Evolutionary conservation across 176 grass and related monocot genomes (phyloP).

Genomic region (Ananas comosus): DNA sequence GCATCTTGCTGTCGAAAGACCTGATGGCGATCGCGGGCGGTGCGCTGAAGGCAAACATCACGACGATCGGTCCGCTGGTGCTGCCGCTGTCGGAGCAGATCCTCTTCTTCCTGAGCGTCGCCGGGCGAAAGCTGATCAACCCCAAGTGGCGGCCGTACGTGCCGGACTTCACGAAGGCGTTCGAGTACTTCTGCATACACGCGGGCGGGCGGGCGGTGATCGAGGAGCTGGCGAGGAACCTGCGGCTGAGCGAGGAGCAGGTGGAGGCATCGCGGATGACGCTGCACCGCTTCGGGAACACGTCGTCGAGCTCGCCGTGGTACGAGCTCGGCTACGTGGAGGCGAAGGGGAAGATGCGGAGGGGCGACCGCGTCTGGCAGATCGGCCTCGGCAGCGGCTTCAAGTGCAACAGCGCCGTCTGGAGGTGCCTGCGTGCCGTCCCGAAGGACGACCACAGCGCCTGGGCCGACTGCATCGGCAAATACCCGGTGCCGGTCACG

Average conservation of each 20-base stretch:
- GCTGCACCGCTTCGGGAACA: constrained; percentile 74
- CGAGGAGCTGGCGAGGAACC: constrained; percentile 17
- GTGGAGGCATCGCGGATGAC: constrained; percentile 70
- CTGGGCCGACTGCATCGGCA: constrained; percentile 37
- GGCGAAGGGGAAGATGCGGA: constrained; percentile 45
- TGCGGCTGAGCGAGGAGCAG: constrained; percentile 51
- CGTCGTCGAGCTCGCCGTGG: constrained; percentile 52
- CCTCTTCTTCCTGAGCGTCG: constrained; percentile 43
- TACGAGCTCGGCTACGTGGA: constrained; percentile 66
- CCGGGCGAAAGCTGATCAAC: constrained; percentile 31
- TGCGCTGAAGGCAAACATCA: constrained; percentile 62
- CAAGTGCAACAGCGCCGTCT: constrained; percentile 88
- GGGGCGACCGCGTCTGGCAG: constrained; percentile 48
- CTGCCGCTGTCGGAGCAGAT: constrained; percentile 62
- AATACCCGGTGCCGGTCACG: constrained; percentile 27
- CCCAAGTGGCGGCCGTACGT: background rate
- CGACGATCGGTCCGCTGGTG: constrained; percentile 40
- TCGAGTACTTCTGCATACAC: constrained; percentile 48
- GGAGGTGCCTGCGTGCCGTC: constrained; percentile 52
- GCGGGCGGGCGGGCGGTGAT: constrained; percentile 43
- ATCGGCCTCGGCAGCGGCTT: constrained; percentile 69
- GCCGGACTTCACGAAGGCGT: constrained; percentile 39
- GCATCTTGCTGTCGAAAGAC: constrained; percentile 57
- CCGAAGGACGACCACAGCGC: constrained; percentile 28
- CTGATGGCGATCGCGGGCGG: constrained; percentile 47